These are phyloP conservation scores for Limnomonas spitsbergensis DNA, from an alignment of 139 green algal species.

Conservation along the genomic window DNA sequence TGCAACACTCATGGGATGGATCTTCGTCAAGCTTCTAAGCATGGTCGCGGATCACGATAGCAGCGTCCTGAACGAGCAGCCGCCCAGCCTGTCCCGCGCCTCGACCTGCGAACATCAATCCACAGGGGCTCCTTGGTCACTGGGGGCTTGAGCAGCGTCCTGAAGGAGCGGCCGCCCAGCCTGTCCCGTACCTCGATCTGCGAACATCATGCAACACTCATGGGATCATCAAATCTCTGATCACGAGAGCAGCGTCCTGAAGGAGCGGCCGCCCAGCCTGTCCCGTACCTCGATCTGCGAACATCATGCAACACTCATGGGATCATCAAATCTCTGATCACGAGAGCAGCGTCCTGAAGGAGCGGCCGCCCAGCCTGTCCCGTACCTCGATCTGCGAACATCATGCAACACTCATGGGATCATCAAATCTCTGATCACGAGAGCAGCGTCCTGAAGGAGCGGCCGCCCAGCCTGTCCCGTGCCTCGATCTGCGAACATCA, in stretches of 20 bases:
- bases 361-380: not conserved
- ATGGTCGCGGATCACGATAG: not conserved
- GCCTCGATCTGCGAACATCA: slow-evolving; percentile 4
- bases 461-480: not conserved
- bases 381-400: not conserved
- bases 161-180: not conserved
- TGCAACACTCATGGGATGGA: not conserved
- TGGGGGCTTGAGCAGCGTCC: not conserved
- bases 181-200: not conserved
- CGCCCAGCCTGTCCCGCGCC: not conserved
- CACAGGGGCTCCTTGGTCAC: not conserved
- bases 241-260: not conserved
- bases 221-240: too few species aligned
- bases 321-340: not conserved
- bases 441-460: not conserved
- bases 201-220: too few species aligned
- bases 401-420: not conserved
- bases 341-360: not conserved
- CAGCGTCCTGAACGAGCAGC: not conserved
- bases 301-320: not conserved
- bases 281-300: not conserved
- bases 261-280: not conserved
- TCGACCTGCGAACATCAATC: slow-evolving; percentile 3
- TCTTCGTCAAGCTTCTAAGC: too few species aligned
- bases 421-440: not conserved